phyloP scores from a whole-genome alignment of 2,329 filamentous ascomycete species.

The Saccharata proteae region DNA sequence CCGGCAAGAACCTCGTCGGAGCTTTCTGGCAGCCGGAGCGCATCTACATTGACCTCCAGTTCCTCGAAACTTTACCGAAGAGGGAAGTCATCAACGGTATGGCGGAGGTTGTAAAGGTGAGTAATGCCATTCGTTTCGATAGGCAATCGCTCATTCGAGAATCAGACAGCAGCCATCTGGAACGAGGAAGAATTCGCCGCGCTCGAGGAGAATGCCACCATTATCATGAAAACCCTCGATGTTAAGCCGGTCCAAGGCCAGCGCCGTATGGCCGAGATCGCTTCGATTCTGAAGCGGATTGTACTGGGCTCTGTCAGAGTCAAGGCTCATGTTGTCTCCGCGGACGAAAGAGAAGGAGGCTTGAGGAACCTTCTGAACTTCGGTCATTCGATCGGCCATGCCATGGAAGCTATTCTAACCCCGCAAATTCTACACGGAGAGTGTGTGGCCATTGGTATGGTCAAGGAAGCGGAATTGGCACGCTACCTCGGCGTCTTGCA shows the following conservation, averaged over 20 bases:
- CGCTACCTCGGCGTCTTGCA: constrained; percentile 77
- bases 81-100: constrained; percentile 97
- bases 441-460: constrained; percentile 94
- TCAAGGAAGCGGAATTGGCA: constrained; percentile 90
- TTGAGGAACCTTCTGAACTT: constrained; percentile 93
- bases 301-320: constrained; percentile 84
- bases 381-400: constrained; percentile 95
- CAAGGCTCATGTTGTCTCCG: constrained; percentile 89
- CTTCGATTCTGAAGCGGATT: constrained; percentile 41
- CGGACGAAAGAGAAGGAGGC: constrained; percentile 88
- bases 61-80: constrained; percentile 79
- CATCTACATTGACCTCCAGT: constrained; percentile 88
- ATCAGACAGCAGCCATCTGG: constrained; percentile 83
- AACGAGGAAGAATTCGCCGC: constrained; percentile 75
- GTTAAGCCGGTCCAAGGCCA: constrained; percentile 43
- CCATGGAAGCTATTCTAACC: constrained; percentile 87
- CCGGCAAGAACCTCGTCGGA: constrained; percentile 92
- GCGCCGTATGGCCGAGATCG: constrained; percentile 57
- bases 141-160: background rate
- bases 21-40: constrained; percentile 93
- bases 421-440: constrained; percentile 94
- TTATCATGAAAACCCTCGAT: constrained; percentile 62
- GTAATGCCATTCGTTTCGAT: constrained; percentile 7
- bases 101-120: constrained; percentile 83
- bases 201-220: constrained; percentile 68